phyloP scores from a whole-genome alignment of 2,329 filamentous ascomycete genomes.

The Xylariaceae sp. region DNA sequence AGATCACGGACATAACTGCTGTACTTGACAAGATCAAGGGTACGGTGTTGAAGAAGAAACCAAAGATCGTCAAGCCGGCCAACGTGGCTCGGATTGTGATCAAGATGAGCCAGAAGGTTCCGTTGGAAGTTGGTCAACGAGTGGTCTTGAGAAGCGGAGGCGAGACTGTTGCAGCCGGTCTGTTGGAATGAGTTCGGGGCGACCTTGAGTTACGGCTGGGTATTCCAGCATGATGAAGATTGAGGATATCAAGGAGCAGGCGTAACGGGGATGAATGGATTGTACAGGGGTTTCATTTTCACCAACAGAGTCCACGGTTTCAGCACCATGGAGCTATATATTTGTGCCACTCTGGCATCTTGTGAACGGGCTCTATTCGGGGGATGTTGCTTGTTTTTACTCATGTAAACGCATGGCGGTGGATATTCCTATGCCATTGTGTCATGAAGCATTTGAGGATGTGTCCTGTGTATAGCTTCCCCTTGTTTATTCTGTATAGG shows the following conservation, averaged over 20 bases:
- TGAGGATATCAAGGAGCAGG: neutral
- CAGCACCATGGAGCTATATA: too few relatives aligned
- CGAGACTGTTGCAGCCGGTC: constrained; percentile 78
- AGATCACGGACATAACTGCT: constrained; percentile 65
- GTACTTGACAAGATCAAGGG: constrained; percentile 75
- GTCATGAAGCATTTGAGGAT: too few relatives aligned
- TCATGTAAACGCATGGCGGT: too few relatives aligned
- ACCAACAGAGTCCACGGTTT: too few relatives aligned
- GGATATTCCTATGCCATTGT: too few relatives aligned
- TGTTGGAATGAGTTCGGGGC: constrained; percentile 58
- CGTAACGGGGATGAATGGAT: too few relatives aligned
- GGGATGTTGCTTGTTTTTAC: too few relatives aligned
- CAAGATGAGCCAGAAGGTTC: constrained; percentile 66
- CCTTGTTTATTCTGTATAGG: too few relatives aligned
- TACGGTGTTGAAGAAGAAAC: constrained; percentile 72
- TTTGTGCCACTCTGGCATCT: too few relatives aligned
- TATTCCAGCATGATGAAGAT: neutral
- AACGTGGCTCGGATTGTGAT: constrained; percentile 72
- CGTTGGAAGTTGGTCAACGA: constrained; percentile 72
- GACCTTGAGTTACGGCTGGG: neutral
- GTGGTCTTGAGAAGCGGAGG: constrained; percentile 78
- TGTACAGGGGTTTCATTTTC: too few relatives aligned
- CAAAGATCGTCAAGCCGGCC: constrained; percentile 75
- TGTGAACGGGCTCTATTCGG: too few relatives aligned
- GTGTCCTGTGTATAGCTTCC: too few relatives aligned